phyloP scores from a whole-genome alignment of 2,329 filamentous ascomycete genomes.

The Alternaria viburni region DNA sequence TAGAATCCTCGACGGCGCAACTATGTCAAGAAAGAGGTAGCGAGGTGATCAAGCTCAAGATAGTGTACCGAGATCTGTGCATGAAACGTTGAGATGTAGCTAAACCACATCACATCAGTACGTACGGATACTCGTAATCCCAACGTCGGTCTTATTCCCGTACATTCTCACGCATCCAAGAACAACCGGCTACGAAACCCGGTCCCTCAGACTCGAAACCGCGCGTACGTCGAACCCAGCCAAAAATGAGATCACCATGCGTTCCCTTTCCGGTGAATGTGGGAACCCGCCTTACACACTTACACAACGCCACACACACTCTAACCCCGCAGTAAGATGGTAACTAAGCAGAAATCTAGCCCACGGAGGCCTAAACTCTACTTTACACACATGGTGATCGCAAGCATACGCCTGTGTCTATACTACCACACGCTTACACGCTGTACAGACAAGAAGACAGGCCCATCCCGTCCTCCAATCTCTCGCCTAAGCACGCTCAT shows the following conservation, averaged over 20 bases:
- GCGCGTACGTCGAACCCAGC: not conserved
- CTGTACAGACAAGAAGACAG: not conserved
- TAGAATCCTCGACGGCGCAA: not conserved
- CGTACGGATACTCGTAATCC: not conserved
- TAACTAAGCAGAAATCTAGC: not conserved
- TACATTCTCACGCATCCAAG: not conserved
- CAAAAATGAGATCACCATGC: not conserved
- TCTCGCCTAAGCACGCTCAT: not conserved
- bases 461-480: not conserved
- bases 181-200: not conserved
- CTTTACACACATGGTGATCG: not conserved
- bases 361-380: not conserved
- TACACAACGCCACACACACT: not conserved
- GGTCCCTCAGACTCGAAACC: not conserved
- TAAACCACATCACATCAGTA: not conserved
- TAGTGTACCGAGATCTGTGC: not conserved
- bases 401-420: not conserved
- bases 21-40: not conserved
- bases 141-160: not conserved
- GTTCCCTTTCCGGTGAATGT: not conserved
- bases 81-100: not conserved
- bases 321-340: not conserved
- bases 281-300: not conserved
- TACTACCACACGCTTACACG: not conserved
- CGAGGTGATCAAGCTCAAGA: not conserved